Base-by-base conservation (phyloP, 495 filamentous ascomycete genomes). In the Massariosphaeria phaeospora region DNA sequence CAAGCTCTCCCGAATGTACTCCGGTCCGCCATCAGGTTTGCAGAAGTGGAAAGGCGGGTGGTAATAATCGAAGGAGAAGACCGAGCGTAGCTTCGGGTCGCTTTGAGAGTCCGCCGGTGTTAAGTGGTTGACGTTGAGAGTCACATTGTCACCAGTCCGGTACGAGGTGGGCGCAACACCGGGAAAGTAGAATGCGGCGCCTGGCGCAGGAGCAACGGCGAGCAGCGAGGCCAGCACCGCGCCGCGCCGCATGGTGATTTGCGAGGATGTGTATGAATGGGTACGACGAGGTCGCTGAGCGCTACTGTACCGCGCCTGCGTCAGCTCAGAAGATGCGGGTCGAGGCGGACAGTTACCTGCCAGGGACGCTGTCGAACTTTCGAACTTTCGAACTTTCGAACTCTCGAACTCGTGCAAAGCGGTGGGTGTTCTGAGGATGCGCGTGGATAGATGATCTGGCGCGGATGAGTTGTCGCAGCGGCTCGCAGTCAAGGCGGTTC, bases 161-260 rank as follows among this genome's bases (percentile, higher is more conserved):
- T 97, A 98, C 36, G 90, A 88, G 20, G 85, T 89, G n/a, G 94
- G 93, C 44, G 91, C 90, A 64, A 96, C 89, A 54, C 93, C 93
- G 13, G 93, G 93, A 31, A 98, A 84, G 72, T 97, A 97, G 76
- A 97, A 97, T 46, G 88, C 87, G 4, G 83, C 72, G 17, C 85
- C 76, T 27, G 87, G 69, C 3, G 73, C 67, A 1, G 56, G 59
- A 5, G 52, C 41, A 45, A 76, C 61, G 3, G 75, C 57, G 26
- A 69, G 48, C 21, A 66, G 59, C 21, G 64, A 47, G 36, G 59
- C 44, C 25, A 58, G 23, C 21, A 63, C 11, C 27, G 44, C 55
- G 39, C 46, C 48, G 29, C 62, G 45, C 27, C 51, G 43, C 67
- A 69, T 69, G n/a, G 26, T 39, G 31, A n/a, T n/a, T n/a, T n/a